Conservation (phyloP, 179 eudicot species). For the Amaranthus tricolor region DNA sequence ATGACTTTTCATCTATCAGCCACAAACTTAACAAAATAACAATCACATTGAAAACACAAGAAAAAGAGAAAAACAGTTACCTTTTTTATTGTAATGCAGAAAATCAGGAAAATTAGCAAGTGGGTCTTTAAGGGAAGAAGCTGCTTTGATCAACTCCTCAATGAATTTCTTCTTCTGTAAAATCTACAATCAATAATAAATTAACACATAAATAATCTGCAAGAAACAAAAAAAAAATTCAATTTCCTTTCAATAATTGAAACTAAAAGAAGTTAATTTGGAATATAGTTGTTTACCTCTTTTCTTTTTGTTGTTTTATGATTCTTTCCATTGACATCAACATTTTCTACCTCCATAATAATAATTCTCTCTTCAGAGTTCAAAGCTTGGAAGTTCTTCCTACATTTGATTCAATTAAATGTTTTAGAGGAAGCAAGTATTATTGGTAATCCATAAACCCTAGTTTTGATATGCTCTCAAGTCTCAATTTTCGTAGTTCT, state of each 20-base stretch:
- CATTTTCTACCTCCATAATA: conserved; percentile 19
- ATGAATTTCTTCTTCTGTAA: conserved; percentile 61
- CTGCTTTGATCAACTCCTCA: conserved; percentile 49
- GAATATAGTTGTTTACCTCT: conserved; percentile 20
- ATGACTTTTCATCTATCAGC: no score
- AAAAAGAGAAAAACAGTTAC: conserved; percentile 18
- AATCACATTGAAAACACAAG: neutral
- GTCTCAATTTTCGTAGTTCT: no score
- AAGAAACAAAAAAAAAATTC: neutral
- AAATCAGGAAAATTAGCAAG: conserved; percentile 52
- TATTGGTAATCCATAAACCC: conserved; percentile 1
- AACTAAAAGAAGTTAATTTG: neutral
- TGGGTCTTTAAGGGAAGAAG: conserved; percentile 52
- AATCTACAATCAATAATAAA: conserved; percentile 36
- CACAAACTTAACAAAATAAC: neutral
- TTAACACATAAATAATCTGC: conserved; percentile 13
- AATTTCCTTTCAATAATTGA: neutral
- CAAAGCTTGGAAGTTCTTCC: neutral
- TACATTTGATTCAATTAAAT: neutral
- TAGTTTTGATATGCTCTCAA: neutral
- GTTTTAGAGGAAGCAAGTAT: neutral
- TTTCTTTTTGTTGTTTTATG: conserved; percentile 25
- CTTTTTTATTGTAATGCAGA: conserved; percentile 43
- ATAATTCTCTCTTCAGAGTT: neutral
- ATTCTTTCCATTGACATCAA: conserved; percentile 12